Percentiles rank a stretch among this genome's conserved stretches.
These are phyloP conservation scores for Theileria parva DNA, from an alignment of 169 alveolate species.

Conservation along the genomic window DNA sequence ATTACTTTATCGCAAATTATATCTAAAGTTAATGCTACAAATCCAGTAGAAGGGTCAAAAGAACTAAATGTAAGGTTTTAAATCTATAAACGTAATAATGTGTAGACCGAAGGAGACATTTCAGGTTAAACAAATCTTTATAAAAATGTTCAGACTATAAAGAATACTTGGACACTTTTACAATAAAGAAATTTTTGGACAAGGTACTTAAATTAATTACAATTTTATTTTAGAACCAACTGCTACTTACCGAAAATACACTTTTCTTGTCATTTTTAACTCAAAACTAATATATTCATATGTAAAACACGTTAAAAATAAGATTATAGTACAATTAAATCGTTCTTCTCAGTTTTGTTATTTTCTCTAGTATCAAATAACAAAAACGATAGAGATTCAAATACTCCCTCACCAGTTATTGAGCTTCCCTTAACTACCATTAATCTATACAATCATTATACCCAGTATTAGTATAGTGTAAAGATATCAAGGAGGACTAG, in stretches of 20 bases:
- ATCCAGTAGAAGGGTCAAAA: neutral
- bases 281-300: neutral
- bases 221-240: constrained; percentile 34
- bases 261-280: constrained; percentile 53
- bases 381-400: constrained; percentile 32
- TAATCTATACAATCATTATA: constrained; percentile 11
- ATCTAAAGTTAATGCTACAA: neutral
- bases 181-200: constrained; percentile 48
- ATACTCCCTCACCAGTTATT: constrained; percentile 54
- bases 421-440: constrained; percentile 57
- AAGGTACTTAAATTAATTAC: constrained; percentile 13
- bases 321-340: constrained; percentile 11
- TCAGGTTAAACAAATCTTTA: constrained; percentile 5
- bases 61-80: constrained; percentile 8
- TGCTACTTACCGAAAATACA: constrained; percentile 51
- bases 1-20: neutral
- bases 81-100: neutral
- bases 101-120: constrained; percentile 20
- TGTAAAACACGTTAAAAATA: neutral
- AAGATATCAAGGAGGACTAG: neutral
- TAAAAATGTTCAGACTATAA: constrained; percentile 14
- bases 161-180: constrained; percentile 20
- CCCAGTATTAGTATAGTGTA: too few species aligned
- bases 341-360: constrained; percentile 8
- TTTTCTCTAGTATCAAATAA: constrained; percentile 20